Conservation (phyloP, 1,139 yeast species). For the Yamadazyma pseudoaaseri region DNA sequence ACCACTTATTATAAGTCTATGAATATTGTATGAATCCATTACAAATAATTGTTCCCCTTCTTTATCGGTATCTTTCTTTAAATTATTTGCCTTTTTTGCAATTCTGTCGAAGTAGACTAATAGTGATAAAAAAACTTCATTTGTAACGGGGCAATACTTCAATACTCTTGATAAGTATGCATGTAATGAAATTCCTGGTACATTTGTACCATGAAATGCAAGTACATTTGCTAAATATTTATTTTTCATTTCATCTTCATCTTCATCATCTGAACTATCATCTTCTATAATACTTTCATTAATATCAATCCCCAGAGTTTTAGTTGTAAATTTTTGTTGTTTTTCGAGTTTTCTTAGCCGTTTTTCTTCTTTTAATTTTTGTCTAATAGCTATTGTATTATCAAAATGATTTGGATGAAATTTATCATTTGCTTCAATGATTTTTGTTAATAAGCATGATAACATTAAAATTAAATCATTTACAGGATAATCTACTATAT, state of each 20-base stretch:
- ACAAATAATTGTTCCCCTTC: constrained; percentile 67
- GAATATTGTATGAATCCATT: constrained; percentile 95
- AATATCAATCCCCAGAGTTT: constrained; percentile 9
- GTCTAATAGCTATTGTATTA: constrained; percentile 47
- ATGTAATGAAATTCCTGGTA: constrained; percentile 89
- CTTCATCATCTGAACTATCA: constrained; percentile 30
- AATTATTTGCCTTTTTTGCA: constrained; percentile 78
- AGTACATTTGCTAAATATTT: constrained; percentile 71
- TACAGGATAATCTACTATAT: constrained; percentile 82
- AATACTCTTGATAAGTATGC: constrained; percentile 87
- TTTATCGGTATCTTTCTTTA: constrained; percentile 24
- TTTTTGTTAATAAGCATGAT: constrained; percentile 78
- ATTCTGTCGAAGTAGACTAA: constrained; percentile 93
- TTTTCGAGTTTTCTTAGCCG: constrained; percentile 22
- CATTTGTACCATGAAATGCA: constrained; percentile 93
- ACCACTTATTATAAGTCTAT: constrained; percentile 91
- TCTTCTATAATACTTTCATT: constrained; percentile 19
- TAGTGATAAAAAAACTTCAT: constrained; percentile 87
- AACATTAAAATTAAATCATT: constrained; percentile 81
- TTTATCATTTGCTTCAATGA: constrained; percentile 89
- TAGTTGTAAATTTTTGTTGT: constrained; percentile 8
- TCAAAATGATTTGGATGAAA: constrained; percentile 72
- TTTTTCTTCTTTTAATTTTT: constrained; percentile 40
- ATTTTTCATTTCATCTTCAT: constrained; percentile 48
- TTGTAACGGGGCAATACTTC: constrained; percentile 96